Evolutionary conservation across 2,329 filamentous ascomycete genomes (phyloP), one percentile per base, ranked within the genome.

Genomic region (Hypomyces rosellus): DNA sequence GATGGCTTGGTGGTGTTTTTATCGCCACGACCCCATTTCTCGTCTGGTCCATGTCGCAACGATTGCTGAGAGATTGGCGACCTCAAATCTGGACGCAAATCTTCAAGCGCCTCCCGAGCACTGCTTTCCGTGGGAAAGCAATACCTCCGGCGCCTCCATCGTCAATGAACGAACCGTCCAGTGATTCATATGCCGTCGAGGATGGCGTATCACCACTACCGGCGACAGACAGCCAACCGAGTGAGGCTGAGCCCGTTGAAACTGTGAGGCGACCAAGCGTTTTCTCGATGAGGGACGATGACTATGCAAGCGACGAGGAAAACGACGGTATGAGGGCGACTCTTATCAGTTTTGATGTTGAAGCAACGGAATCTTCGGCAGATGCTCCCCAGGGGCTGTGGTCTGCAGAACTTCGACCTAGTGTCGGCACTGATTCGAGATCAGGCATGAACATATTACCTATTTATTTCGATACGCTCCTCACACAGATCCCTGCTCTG

Each of bases 311-410:
- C 12, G 80, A 82, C 43, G 79, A 82, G 48, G 78, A 81, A 45
- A 68, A 75, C 13, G 78, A 80, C 44, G 70, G 74, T 44, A 67
- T 81, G 20, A 78, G 74, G 49, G 74, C 78, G 1, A 81, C 78
- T 0, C 65, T 82, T 5, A 81, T 83, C 46, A 81, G 77, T 55
- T 82, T 83, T 50, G 80, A 83, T 50, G 78, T 82, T 25, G 80
- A 83, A 54, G 75, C 78, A 0, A 75, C 73, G 3, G 78, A 81
- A 43, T 68, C 76, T 1, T 72, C 69, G 3, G 75, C 79, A 44
- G 69, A 71, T 3, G 16, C 34, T 4, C 74, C 74, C 1, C 67
- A 74, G 2, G 78, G 76, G 13, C 61, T 78, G 1, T 83, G 80
- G 80, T 79, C 76, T 4, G 79, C 80, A 12, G 80, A 83, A 58